These are phyloP conservation scores for Pluteus cervinus DNA, from an alignment of 768 basidiomycete species.

Conservation along the genomic window DNA sequence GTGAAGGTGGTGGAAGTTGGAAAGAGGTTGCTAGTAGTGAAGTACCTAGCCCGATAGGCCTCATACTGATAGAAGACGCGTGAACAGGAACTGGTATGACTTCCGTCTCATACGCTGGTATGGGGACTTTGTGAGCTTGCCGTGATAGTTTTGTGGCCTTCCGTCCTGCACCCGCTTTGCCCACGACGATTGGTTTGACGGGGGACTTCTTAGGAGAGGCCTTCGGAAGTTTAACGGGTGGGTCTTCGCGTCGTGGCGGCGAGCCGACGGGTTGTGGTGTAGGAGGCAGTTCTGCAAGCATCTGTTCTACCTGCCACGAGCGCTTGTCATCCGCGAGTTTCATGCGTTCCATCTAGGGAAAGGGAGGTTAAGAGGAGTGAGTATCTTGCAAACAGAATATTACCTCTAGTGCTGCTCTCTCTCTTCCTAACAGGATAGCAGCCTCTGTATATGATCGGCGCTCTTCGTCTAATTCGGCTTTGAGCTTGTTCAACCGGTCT, in stretches of 20 bases:
- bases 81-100: slow-evolving; percentile 28
- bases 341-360: slow-evolving; percentile 33
- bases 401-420: slow-evolving; percentile 66
- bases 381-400: too few species aligned
- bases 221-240: neutral
- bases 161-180: slow-evolving; percentile 44
- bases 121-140: slow-evolving; percentile 30
- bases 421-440: slow-evolving; percentile 55
- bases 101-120: slow-evolving; percentile 37
- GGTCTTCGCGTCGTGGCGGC: slow-evolving; percentile 7
- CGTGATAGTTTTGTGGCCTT: slow-evolving; percentile 35
- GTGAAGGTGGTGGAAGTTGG: slow-evolving; percentile 74
- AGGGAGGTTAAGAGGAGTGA: too few species aligned
- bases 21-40: slow-evolving; percentile 66
- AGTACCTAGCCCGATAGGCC: slow-evolving; percentile 29
- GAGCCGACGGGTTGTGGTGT: slow-evolving; percentile 27
- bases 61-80: slow-evolving; percentile 28
- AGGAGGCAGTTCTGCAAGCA: slow-evolving; percentile 52
- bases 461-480: slow-evolving; percentile 58
- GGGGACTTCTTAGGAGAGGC: slow-evolving; percentile 17
- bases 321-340: slow-evolving; percentile 64
- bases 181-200: slow-evolving; percentile 32
- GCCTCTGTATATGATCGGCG: slow-evolving; percentile 60
- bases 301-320: slow-evolving; percentile 62
- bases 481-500: slow-evolving; percentile 45